Evolutionary conservation across 805 yeast genomes (phyloP), one percentile per base, ranked within the genome.

Genomic region (Cyberlindnera galapagoensis): DNA sequence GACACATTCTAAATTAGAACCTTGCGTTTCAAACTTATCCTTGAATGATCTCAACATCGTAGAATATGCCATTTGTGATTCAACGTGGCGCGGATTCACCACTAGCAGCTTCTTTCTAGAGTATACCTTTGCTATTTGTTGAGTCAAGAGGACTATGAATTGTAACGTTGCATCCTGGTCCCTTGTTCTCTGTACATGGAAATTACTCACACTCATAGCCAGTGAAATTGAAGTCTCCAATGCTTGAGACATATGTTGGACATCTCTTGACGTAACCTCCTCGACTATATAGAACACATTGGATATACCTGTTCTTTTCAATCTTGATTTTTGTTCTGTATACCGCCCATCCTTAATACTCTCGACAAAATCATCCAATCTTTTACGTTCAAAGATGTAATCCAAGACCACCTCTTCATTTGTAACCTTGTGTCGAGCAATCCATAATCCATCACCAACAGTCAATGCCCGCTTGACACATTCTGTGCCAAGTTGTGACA

Each of bases 331-430:
- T 52, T 92, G 99, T 52, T 92, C 98, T 34, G 67, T 65, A 48
- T 81, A 87, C 30, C 99, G 61, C 3, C 95, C 95, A 57, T 92
- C 99, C 38, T 71, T 69, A 28, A 92, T 86, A 31, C 95, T 83
- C 21, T 65, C 51, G 0, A 81, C 81, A 47, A 92, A 67, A 63
- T 92, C 99, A 51, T 85, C 94, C 26, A 88, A 57, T 35, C 96
- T 62, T 57, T 92, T 92, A 23, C 99, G 66, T 60, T 92, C 99
- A 28, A 90, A 69, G n/a, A 92, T 80, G 40, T 74, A 78, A 52
- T 90, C 82, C 12, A 92, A 57, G 1, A 84, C 80, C 5, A 78
- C 85, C 34, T 78, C 78, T 33, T 69, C 68, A 2, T 70, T 67
- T 0, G 83, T 70, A 0, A 38, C 44, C 32, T 62, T 70, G 47